These are phyloP conservation scores for Phytophthora uliginosa DNA, from an alignment of 352 stramenopile species.

Conservation along the genomic window DNA sequence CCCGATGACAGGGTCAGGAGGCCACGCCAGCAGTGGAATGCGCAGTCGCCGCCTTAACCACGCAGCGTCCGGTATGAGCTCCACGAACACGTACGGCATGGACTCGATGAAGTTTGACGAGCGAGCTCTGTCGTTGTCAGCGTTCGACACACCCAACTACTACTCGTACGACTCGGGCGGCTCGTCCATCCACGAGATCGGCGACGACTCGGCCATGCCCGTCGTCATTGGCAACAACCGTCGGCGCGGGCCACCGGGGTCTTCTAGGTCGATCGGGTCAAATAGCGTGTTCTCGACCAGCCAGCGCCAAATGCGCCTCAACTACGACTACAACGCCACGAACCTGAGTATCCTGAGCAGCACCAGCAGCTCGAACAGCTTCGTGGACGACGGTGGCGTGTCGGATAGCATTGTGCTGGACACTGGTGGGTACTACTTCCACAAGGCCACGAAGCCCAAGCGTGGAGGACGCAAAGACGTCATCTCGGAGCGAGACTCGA, in stretches of 20 bases:
- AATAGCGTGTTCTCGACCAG: slow-evolving; percentile 38
- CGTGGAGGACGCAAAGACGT: slow-evolving; percentile 18
- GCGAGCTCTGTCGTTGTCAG: slow-evolving; percentile 35
- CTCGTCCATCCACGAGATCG: slow-evolving; percentile 42
- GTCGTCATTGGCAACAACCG: slow-evolving; percentile 37
- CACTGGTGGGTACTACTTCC: slow-evolving; percentile 78
- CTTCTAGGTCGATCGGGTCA: slow-evolving; percentile 40
- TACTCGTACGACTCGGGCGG: slow-evolving; percentile 41
- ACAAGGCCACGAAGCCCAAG: slow-evolving; percentile 43
- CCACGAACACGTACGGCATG: slow-evolving; percentile 38
- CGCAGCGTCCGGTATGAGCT: slow-evolving; percentile 38
- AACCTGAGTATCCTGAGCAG: slow-evolving; percentile 53
- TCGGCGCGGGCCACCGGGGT: slow-evolving; percentile 28
- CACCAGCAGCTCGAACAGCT: slow-evolving; percentile 59
- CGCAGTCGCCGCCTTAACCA: slow-evolving; percentile 35
- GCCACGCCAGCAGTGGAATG: slow-evolving; percentile 17
- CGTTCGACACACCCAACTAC: slow-evolving; percentile 44
- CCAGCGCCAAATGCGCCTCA: slow-evolving; percentile 33
- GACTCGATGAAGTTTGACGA: slow-evolving; percentile 65
- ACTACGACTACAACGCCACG: slow-evolving; percentile 45
- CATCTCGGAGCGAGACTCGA: slow-evolving; percentile 30
- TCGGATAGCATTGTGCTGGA: slow-evolving; percentile 78
- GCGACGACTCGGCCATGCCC: slow-evolving; percentile 27
- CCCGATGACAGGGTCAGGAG: slow-evolving; percentile 29
- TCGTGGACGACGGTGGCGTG: slow-evolving; percentile 55